These are phyloP conservation scores for Tillandsia fasciculata DNA, from an alignment of 176 grass and related monocot genomes.

Conservation along the genomic window DNA sequence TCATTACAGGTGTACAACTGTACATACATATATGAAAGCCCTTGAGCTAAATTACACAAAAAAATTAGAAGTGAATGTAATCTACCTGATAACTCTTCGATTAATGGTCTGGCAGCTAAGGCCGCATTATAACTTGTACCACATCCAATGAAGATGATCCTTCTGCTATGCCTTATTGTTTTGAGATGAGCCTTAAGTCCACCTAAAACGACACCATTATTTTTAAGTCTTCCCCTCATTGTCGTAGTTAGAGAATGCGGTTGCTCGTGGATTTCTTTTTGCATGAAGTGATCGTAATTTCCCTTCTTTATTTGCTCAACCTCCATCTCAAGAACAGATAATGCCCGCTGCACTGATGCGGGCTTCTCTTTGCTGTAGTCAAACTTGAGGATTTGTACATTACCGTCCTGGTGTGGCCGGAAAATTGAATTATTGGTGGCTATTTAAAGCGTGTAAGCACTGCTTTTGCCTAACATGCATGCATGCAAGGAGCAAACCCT, in stretches of 20 bases:
- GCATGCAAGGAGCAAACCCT: no score
- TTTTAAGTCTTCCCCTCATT: constrained; percentile 88
- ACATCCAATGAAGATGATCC: constrained; percentile 83
- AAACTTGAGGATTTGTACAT: constrained; percentile 80
- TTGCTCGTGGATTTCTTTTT: constrained; percentile 96
- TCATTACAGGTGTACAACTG: no score
- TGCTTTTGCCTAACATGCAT: no score
- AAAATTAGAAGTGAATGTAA: background rate
- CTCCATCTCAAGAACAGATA: constrained; percentile 95
- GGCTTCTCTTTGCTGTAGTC: constrained; percentile 77
- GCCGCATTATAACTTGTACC: constrained; percentile 94
- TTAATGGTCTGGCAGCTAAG: constrained; percentile 70
- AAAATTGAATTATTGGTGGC: background rate
- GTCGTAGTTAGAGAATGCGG: constrained; percentile 80
- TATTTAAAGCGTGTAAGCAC: background rate
- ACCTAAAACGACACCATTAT: constrained; percentile 65
- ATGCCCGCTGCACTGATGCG: constrained; percentile 74
- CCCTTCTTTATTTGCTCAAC: constrained; percentile 98
- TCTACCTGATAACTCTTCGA: constrained; percentile 82
- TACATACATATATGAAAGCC: no score
- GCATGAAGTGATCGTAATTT: constrained; percentile 88
- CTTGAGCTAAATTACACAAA: background rate
- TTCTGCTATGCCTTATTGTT: constrained; percentile 75
- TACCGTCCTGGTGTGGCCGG: constrained; percentile 48
- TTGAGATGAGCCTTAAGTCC: constrained; percentile 79